Evolutionary conservation across 768 basidiomycete genomes (phyloP).

Genomic region (Russula vinacea): DNA sequence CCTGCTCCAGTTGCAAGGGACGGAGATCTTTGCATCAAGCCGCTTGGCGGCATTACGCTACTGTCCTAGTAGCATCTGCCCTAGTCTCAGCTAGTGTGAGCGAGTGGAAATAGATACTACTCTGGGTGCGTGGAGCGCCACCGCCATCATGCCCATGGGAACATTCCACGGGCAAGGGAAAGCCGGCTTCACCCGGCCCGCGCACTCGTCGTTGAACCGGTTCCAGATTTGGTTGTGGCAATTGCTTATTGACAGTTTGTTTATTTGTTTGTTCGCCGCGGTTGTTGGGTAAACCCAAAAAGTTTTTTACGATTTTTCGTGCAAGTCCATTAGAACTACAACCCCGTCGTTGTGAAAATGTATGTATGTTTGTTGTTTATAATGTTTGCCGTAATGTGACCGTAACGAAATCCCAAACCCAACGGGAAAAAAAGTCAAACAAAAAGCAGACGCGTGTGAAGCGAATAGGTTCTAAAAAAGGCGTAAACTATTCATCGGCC

Average conservation of each 20-base stretch:
- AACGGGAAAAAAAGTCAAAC: neutral
- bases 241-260: neutral
- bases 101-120: neutral
- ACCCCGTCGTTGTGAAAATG: slow-evolving; percentile 21
- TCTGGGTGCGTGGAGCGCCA: neutral
- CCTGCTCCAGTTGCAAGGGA: neutral
- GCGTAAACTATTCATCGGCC: slow-evolving; percentile 16
- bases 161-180: neutral
- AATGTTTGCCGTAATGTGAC: slow-evolving; percentile 22
- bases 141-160: neutral
- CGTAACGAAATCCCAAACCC: slow-evolving; percentile 24
- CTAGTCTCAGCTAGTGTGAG: neutral
- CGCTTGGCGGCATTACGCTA: neutral
- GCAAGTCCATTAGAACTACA: slow-evolving; percentile 23
- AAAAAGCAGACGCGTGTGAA: slow-evolving; percentile 10
- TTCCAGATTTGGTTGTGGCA: neutral
- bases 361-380: slow-evolving; percentile 24
- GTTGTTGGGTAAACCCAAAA: slow-evolving; percentile 11
- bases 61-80: neutral
- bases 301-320: neutral
- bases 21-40: neutral
- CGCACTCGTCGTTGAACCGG: neutral
- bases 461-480: slow-evolving; percentile 19
- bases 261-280: neutral
- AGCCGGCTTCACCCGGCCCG: neutral